A percentile compares a stretch with the other conserved stretches of the same genome.
Evolutionary conservation across 352 stramenopile genomes (phyloP).

Genomic region (Phytophthora boehmeriae): DNA sequence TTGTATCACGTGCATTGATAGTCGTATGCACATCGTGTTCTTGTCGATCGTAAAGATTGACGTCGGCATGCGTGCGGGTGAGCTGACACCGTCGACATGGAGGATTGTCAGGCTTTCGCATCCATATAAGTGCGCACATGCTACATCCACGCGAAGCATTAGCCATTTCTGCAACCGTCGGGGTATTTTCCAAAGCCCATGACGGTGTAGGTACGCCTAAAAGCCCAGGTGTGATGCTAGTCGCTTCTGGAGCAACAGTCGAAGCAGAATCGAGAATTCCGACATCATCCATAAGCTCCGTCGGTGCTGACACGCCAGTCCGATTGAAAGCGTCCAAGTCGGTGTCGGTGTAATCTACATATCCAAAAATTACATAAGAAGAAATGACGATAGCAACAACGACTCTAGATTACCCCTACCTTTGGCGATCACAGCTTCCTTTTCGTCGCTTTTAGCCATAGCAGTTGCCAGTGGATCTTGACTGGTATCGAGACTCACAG

Average conservation of each 20-base stretch:
- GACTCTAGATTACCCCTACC: background rate
- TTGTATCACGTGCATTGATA: background rate
- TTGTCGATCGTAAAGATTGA: background rate
- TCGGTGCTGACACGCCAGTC: background rate
- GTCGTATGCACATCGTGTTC: too few relatives aligned
- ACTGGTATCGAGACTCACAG: background rate
- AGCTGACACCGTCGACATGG: constrained; percentile 28
- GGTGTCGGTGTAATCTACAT: background rate
- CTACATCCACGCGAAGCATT: constrained; percentile 2
- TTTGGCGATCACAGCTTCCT: background rate
- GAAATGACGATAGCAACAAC: background rate
- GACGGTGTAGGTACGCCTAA: background rate
- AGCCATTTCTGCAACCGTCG: background rate
- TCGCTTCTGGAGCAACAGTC: background rate
- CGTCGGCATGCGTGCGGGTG: background rate
- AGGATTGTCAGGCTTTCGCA: constrained; percentile 24
- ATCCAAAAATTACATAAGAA: background rate
- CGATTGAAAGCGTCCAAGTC: background rate
- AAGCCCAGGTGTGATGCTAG: background rate
- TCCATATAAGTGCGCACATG: constrained; percentile 33
- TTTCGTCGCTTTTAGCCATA: background rate
- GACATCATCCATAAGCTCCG: background rate
- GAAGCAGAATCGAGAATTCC: background rate
- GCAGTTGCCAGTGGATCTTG: background rate
- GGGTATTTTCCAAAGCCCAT: background rate